These are phyloP conservation scores for Sporothrix sp. DNA, from an alignment of 2,329 filamentous ascomycete species.

Conservation along the genomic window DNA sequence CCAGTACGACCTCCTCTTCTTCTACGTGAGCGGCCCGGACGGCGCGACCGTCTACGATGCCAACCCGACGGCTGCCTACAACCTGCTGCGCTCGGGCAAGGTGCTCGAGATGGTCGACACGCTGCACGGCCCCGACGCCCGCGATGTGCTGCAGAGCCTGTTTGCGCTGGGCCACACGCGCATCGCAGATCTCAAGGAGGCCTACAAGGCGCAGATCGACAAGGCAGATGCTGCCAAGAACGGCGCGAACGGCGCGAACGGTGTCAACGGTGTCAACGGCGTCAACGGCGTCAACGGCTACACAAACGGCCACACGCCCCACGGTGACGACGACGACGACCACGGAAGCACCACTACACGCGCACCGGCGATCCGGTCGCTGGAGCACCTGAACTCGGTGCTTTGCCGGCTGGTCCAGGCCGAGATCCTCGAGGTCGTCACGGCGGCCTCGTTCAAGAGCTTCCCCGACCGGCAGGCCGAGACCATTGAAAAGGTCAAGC, in stretches of 20 bases:
- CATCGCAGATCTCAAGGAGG: constrained; percentile 58
- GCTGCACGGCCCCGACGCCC: constrained; percentile 64
- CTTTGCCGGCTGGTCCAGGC: constrained; percentile 48
- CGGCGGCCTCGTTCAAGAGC: constrained; percentile 46
- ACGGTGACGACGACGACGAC: constrained; percentile 22
- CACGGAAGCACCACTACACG: not conserved
- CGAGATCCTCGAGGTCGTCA: constrained; percentile 59
- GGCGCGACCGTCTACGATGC: constrained; percentile 60
- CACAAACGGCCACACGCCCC: constrained; percentile 21
- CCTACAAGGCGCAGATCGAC: constrained; percentile 37
- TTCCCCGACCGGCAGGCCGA: constrained; percentile 51
- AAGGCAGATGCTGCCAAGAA: constrained; percentile 17
- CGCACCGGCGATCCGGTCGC: constrained; percentile 34
- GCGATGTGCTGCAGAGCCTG: constrained; percentile 64
- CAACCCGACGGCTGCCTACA: constrained; percentile 71
- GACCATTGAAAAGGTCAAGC: constrained; percentile 53
- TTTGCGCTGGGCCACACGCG: constrained; percentile 69
- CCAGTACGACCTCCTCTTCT: constrained; percentile 78
- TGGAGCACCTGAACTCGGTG: constrained; percentile 39
- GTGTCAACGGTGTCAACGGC: constrained; percentile 11
- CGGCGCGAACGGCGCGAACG: constrained; percentile 2
- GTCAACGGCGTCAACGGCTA: not conserved
- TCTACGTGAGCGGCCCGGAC: constrained; percentile 55
- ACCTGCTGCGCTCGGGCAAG: constrained; percentile 69
- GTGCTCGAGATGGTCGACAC: constrained; percentile 66